These are phyloP conservation scores for Ustilago hordei DNA, from an alignment of 1,284 basidiomycete species.

Conservation along the genomic window DNA sequence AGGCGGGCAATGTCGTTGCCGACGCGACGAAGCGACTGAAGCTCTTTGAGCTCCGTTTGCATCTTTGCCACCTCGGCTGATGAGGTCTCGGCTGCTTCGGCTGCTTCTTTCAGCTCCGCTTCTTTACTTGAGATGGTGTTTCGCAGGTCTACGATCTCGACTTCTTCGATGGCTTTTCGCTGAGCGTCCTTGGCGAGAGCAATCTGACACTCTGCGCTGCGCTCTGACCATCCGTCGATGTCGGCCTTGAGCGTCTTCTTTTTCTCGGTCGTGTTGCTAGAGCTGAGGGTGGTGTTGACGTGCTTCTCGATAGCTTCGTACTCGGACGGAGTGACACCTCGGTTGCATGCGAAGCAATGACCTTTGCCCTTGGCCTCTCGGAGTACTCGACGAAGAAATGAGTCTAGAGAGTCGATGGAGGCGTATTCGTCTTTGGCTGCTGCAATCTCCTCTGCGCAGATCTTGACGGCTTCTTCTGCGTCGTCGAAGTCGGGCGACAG, in stretches of 20 bases:
- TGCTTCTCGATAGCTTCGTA: conserved; percentile 67
- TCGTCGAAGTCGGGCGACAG: conserved; percentile 69
- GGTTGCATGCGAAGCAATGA: conserved; percentile 81
- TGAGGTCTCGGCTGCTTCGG: conserved; percentile 63
- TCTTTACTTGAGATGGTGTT: conserved; percentile 76
- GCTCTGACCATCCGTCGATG: conserved; percentile 70
- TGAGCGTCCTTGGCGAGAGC: conserved; percentile 74
- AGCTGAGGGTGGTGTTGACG: conserved; percentile 53
- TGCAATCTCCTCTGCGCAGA: conserved; percentile 74
- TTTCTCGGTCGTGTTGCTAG: conserved; percentile 72
- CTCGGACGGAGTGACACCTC: conserved; percentile 78
- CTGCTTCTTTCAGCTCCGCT: conserved; percentile 33
- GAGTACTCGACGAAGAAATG: conserved; percentile 78
- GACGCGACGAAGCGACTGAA: conserved; percentile 42
- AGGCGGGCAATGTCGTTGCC: conserved; percentile 52
- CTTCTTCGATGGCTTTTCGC: conserved; percentile 45
- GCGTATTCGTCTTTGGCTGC: conserved; percentile 62
- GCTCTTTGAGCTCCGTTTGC: conserved; percentile 48
- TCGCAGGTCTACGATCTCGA: conserved; percentile 73
- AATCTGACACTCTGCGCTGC: conserved; percentile 72
- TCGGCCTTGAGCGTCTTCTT: conserved; percentile 77
- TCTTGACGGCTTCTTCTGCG: conserved; percentile 75
- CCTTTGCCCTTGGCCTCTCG: conserved; percentile 76
- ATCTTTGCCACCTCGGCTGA: conserved; percentile 34
- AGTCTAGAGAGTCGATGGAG: conserved; percentile 64